A percentile compares a stretch with the other conserved stretches of the same genome.
These are phyloP conservation scores for Sarocladiaceae sp. DNA, from an alignment of 2,329 filamentous ascomycete genomes.

Conservation along the genomic window DNA sequence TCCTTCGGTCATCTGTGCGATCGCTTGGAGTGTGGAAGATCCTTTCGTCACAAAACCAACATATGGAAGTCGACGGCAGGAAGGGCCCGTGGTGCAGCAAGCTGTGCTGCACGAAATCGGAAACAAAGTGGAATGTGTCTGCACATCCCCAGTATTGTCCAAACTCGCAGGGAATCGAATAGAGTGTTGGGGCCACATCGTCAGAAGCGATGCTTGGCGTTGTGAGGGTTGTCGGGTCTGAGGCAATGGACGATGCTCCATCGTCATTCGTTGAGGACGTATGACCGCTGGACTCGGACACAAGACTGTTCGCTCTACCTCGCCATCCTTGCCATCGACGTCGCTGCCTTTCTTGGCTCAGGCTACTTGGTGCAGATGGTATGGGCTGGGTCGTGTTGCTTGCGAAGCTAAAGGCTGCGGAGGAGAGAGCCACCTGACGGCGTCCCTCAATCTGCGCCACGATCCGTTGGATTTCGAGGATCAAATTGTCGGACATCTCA, in stretches of 20 bases:
- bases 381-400: too few relatives aligned
- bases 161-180: conserved; percentile 3
- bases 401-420: too few relatives aligned
- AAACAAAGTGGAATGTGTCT: not conserved
- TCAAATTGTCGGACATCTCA: too few relatives aligned
- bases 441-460: not conserved
- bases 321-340: not conserved
- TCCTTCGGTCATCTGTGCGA: too few relatives aligned
- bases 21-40: not conserved
- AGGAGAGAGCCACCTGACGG: not conserved
- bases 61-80: conserved; percentile 1
- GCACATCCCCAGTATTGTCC: not conserved
- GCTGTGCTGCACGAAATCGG: not conserved
- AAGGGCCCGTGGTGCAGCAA: not conserved
- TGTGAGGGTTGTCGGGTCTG: not conserved
- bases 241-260: not conserved
- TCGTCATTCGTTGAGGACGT: not conserved
- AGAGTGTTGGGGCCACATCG: not conserved
- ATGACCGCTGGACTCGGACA: not conserved
- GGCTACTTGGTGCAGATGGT: too few relatives aligned
- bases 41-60: conserved; percentile 1
- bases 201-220: not conserved
- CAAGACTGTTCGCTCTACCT: not conserved
- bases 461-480: not conserved
- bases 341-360: too few relatives aligned